Conservation (phyloP, 768 basidiomycete species). For the Russula lepida region DNA sequence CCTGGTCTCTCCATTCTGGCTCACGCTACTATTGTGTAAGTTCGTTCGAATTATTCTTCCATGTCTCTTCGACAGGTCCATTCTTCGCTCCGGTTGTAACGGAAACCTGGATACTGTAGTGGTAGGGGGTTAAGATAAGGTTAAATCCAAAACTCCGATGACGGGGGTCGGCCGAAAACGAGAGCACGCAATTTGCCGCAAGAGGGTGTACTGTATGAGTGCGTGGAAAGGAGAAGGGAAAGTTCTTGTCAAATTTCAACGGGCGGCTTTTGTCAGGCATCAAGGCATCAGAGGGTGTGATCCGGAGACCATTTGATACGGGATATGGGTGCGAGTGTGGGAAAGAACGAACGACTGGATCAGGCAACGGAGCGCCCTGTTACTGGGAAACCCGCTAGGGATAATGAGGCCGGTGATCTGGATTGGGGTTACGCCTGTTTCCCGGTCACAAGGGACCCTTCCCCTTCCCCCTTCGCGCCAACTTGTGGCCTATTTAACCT, state of each 20-base stretch:
- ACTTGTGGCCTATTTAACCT: conserved; percentile 18
- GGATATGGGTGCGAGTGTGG: not conserved
- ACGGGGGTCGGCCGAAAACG: not conserved
- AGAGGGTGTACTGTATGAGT: not conserved
- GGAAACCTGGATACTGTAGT: not conserved
- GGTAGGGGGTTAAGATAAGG: not conserved
- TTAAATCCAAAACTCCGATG: not conserved
- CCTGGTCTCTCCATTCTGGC: not conserved
- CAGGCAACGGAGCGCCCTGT: conserved; percentile 16
- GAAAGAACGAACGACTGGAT: conserved; percentile 3
- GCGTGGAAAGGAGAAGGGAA: not conserved
- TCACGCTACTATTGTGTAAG: too few species aligned
- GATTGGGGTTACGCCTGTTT: conserved; percentile 4
- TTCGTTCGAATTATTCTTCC: too few species aligned
- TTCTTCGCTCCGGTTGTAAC: not conserved
- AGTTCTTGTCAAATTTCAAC: not conserved
- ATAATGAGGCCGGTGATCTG: not conserved
- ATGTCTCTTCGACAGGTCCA: not conserved
- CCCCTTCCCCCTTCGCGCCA: conserved; percentile 14
- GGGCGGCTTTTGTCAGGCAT: not conserved
- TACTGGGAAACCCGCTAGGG: conserved; percentile 5
- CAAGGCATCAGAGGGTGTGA: not conserved
- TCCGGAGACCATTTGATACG: not conserved
- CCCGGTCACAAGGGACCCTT: conserved; percentile 9
- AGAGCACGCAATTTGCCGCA: conserved; percentile 2